These are phyloP conservation scores for Phytophthora constricta DNA, from an alignment of 352 stramenopile genomes.

Conservation along the genomic window DNA sequence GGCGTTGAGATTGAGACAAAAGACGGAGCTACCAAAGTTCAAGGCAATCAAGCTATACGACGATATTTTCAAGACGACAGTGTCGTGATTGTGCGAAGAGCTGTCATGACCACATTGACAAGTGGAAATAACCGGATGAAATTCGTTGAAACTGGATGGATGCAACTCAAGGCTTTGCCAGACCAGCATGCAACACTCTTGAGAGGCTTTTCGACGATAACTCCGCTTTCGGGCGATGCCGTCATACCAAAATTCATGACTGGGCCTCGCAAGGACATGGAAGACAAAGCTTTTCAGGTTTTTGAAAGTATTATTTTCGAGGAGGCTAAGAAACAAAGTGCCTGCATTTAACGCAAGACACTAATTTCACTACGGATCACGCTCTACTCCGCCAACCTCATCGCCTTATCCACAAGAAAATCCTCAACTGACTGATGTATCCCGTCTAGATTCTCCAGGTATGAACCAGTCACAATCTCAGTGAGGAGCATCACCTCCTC, in stretches of 20 bases:
- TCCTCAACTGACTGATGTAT: conserved; percentile 41
- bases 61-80: conserved; percentile 3
- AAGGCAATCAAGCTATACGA: neutral
- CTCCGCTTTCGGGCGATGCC: neutral
- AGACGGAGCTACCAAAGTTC: neutral
- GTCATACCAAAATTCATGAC: neutral
- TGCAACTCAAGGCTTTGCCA: neutral
- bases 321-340: conserved; percentile 24
- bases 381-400: neutral
- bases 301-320: conserved; percentile 31
- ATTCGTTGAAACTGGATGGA: neutral
- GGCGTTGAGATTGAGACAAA: neutral
- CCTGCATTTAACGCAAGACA: too few species aligned
- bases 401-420: conserved; percentile 30
- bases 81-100: neutral
- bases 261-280: neutral
- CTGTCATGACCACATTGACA: neutral
- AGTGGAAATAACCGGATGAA: neutral
- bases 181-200: neutral
- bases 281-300: conserved; percentile 4
- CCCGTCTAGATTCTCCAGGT: conserved; percentile 36
- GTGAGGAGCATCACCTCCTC: conserved; percentile 35
- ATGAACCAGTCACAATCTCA: conserved; percentile 33
- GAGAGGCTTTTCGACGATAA: neutral
- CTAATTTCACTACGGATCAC: neutral